phyloP scores from a whole-genome alignment of 2,329 filamentous ascomycete genomes.

The Ploettnerulaceae sp. region DNA sequence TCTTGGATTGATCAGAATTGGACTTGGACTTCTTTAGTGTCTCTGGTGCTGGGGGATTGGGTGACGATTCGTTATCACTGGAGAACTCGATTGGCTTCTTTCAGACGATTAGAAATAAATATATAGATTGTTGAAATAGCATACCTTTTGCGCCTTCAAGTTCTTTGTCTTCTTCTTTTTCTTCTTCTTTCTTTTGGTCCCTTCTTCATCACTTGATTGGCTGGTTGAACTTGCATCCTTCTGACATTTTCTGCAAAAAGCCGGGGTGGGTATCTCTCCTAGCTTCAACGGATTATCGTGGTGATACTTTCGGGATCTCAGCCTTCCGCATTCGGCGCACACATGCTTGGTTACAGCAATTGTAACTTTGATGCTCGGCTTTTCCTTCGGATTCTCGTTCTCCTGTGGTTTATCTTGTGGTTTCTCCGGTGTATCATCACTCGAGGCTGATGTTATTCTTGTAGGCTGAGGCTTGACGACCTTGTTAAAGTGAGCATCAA shows the following conservation, averaged over 20 bases:
- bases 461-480: not conserved
- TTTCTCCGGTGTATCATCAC: not conserved
- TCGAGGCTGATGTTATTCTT: slow-evolving; percentile 2
- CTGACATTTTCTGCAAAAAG: slow-evolving; percentile 38
- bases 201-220: slow-evolving; percentile 10
- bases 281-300: slow-evolving; percentile 33
- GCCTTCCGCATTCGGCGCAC: slow-evolving; percentile 40
- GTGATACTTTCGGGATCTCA: slow-evolving; percentile 40
- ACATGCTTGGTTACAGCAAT: slow-evolving; percentile 36
- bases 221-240: slow-evolving; percentile 28
- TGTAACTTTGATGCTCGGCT: slow-evolving; percentile 29
- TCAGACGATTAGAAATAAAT: not conserved
- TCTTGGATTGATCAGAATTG: slow-evolving; percentile 3
- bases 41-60: not conserved
- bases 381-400: slow-evolving; percentile 2
- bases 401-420: not conserved
- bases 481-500: slow-evolving; percentile 23
- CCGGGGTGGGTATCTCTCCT: slow-evolving; percentile 33
- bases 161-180: slow-evolving; percentile 13
- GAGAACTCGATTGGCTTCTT: slow-evolving; percentile 3
- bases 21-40: slow-evolving; percentile 2
- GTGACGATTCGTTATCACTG: not conserved
- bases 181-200: slow-evolving; percentile 13
- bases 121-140: not conserved
- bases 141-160: slow-evolving; percentile 9